These are phyloP conservation scores for Paecilomyces fulvus DNA, from an alignment of 2,329 filamentous ascomycete species.

Conservation along the genomic window DNA sequence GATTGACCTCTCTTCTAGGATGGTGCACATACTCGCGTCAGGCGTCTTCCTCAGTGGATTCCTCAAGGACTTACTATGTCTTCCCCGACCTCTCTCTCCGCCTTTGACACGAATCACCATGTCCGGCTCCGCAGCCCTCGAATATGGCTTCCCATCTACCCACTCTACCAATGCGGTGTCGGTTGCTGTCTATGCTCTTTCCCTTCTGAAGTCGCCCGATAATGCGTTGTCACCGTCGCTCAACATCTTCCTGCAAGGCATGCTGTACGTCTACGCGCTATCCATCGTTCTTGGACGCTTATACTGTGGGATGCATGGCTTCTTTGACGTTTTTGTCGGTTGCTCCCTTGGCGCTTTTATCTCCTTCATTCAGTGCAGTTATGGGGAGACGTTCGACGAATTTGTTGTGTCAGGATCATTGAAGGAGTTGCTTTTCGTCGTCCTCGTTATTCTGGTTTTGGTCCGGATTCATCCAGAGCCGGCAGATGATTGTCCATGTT, in stretches of 20 bases:
- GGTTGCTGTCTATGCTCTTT: constrained; percentile 75
- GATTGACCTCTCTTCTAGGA: constrained; percentile 19
- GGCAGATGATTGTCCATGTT: constrained; percentile 93
- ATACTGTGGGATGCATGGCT: constrained; percentile 98
- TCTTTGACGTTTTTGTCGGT: constrained; percentile 80
- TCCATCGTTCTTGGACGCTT: constrained; percentile 87
- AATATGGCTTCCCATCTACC: constrained; percentile 95
- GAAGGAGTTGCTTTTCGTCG: constrained; percentile 55
- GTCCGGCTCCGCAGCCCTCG: constrained; percentile 88
- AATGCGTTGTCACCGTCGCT: constrained; percentile 52
- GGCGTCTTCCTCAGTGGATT: constrained; percentile 87
- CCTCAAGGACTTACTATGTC: constrained; percentile 85
- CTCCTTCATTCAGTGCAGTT: constrained; percentile 47
- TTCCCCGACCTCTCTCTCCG: constrained; percentile 84
- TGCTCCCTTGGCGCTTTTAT: constrained; percentile 64
- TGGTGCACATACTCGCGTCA: constrained; percentile 64
- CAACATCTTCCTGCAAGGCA: constrained; percentile 54
- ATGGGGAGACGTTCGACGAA: constrained; percentile 54
- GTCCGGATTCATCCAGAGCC: constrained; percentile 91
- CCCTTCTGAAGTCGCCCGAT: constrained; percentile 59
- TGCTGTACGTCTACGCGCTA: constrained; percentile 74
- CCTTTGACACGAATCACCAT: constrained; percentile 92
- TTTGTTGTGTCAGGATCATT: constrained; percentile 61
- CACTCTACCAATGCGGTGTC: constrained; percentile 96
- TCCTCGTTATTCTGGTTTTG: constrained; percentile 61